phyloP scores from a whole-genome alignment of 1,139 yeast genomes.

The Blastobotrys buckinghamii region DNA sequence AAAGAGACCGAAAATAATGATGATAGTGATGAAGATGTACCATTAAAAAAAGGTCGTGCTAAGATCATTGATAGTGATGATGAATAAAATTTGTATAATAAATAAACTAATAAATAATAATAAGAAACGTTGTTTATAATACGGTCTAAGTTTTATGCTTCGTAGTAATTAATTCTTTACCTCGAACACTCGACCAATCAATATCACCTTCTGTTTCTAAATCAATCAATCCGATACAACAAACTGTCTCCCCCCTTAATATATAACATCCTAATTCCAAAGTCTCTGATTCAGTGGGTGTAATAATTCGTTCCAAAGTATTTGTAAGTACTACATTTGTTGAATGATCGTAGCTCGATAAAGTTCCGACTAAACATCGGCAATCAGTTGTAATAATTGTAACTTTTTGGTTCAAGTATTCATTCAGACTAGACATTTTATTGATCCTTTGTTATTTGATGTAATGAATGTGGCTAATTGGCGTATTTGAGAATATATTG shows the following conservation, averaged over 20 bases:
- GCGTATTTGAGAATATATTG: not conserved
- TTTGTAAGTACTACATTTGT: conserved; percentile 64
- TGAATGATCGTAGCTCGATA: conserved; percentile 77
- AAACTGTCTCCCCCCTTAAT: conserved; percentile 79
- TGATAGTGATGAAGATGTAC: not conserved
- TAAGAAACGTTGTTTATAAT: not conserved
- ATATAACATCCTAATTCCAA: conserved; percentile 59
- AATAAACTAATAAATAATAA: conserved; percentile 5
- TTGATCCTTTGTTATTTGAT: no score
- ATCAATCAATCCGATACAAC: conserved; percentile 67
- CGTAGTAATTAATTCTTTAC: conserved; percentile 18
- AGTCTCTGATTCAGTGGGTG: conserved; percentile 43
- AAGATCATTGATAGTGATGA: conserved; percentile 18
- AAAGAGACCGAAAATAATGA: no score
- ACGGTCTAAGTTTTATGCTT: conserved; percentile 23
- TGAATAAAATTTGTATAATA: conserved; percentile 11
- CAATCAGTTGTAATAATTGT: conserved; percentile 83
- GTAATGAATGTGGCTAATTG: not conserved
- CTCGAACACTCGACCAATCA: conserved; percentile 50
- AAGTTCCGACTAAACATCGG: conserved; percentile 49
- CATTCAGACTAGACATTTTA: conserved; percentile 32
- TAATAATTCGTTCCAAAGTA: conserved; percentile 48
- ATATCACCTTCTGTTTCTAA: conserved; percentile 43
- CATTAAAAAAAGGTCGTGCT: conserved; percentile 7
- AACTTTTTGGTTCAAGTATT: conserved; percentile 39